Conservation (phyloP, 768 basidiomycete genomes). For the Jaapia argillacea region DNA sequence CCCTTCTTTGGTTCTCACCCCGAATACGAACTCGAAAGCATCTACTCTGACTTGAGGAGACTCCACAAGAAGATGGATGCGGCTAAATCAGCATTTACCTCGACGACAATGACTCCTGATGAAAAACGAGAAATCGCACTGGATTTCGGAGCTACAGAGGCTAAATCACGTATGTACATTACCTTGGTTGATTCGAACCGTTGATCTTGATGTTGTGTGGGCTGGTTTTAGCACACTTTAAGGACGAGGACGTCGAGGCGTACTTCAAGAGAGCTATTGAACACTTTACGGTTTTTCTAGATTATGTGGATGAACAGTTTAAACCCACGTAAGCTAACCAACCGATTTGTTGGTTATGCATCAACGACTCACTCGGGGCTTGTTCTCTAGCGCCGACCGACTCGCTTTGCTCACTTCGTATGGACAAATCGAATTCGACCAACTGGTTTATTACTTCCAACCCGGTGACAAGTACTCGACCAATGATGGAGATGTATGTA, state of each 20-base stretch:
- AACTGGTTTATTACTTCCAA: conserved; percentile 8
- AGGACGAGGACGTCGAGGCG: not conserved
- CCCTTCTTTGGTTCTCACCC: not conserved
- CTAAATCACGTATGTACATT: not conserved
- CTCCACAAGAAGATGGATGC: not conserved
- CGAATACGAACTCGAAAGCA: not conserved
- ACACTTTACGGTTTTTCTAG: conserved; percentile 8
- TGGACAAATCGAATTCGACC: conserved; percentile 12
- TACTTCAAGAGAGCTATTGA: conserved; percentile 5
- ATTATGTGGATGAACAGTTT: conserved; percentile 8
- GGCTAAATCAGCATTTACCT: not conserved
- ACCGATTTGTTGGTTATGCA: not conserved
- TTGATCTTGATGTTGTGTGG: no score
- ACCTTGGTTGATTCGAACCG: not conserved
- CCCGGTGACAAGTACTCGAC: conserved; percentile 1
- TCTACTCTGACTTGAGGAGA: not conserved
- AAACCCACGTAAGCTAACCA: conserved; percentile 8
- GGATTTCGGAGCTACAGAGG: not conserved
- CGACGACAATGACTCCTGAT: not conserved
- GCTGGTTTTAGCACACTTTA: not conserved
- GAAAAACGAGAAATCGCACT: not conserved
- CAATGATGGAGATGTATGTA: not conserved
- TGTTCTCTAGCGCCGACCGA: conserved; percentile 6
- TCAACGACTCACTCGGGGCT: not conserved
- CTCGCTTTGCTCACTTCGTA: conserved; percentile 8